Evolutionary conservation across 306 rosid species (phyloP).

Genomic region (Abrus precatorius): DNA sequence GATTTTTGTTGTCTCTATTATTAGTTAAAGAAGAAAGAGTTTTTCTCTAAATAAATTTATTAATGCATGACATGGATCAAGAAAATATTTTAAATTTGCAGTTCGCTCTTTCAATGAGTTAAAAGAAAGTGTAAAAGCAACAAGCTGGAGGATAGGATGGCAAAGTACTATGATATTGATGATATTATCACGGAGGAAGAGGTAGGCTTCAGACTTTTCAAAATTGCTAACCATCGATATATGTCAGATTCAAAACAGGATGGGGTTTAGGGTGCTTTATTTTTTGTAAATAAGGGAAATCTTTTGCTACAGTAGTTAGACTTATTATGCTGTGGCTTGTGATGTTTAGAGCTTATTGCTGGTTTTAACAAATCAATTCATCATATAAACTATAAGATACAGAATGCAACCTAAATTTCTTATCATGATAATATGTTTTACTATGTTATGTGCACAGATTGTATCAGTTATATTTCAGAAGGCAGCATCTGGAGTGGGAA

Average conservation of each 20-base stretch:
- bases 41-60: neutral
- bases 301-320: constrained; percentile 7
- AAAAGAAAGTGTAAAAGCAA: constrained; percentile 42
- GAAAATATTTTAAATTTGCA: constrained; percentile 2
- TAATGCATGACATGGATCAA: constrained; percentile 24
- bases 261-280: constrained; percentile 4
- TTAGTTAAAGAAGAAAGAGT: neutral
- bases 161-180: constrained; percentile 80
- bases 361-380: constrained; percentile 33
- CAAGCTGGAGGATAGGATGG: constrained; percentile 57
- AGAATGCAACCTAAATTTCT: constrained; percentile 28
- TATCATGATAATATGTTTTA: constrained; percentile 30
- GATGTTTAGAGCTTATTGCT: constrained; percentile 24
- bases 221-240: constrained; percentile 8
- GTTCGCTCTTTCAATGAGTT: constrained; percentile 47
- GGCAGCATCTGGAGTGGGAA: constrained; percentile 84
- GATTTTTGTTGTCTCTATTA: constrained; percentile 1
- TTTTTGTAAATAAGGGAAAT: constrained; percentile 7
- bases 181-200: constrained; percentile 88
- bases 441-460: constrained; percentile 55
- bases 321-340: neutral
- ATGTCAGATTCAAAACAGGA: constrained; percentile 25
- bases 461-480: constrained; percentile 81
- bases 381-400: constrained; percentile 5
- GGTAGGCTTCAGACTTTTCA: constrained; percentile 50